Conservation (phyloP, 768 basidiomycete genomes). For the Tylopilus balloui region DNA sequence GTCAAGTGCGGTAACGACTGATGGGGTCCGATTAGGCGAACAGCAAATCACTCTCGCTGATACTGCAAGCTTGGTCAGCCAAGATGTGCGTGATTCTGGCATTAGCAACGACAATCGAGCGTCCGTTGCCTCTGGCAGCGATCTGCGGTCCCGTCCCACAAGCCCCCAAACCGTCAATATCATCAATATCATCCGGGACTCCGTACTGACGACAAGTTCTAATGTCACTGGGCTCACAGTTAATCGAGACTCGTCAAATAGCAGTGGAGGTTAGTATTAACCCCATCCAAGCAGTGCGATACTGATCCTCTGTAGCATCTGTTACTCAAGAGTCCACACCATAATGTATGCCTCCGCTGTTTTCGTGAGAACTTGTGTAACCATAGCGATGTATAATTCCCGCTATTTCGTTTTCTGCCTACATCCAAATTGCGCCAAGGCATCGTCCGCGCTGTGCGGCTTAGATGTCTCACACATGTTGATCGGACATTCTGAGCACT, state of each 20-base stretch:
- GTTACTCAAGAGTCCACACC: neutral
- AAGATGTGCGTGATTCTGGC: neutral
- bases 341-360: too few relatives aligned
- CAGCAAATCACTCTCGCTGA: neutral
- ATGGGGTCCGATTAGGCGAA: neutral
- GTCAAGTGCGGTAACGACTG: neutral
- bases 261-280: neutral
- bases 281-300: neutral
- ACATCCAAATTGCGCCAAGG: too few relatives aligned
- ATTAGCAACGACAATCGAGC: neutral
- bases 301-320: neutral
- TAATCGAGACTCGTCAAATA: neutral
- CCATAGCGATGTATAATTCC: too few relatives aligned
- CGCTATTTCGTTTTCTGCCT: too few relatives aligned
- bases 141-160: neutral
- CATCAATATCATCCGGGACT: neutral
- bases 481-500: too few relatives aligned
- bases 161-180: neutral
- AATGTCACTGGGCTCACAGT: neutral
- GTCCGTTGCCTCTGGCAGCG: neutral
- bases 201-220: slow-evolving; percentile 4
- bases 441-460: too few relatives aligned
- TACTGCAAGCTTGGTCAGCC: neutral
- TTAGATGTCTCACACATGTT: too few relatives aligned
- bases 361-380: too few relatives aligned